Evolutionary conservation across 139 green algal species (phyloP).

Genomic region (Nannochloris sp.): DNA sequence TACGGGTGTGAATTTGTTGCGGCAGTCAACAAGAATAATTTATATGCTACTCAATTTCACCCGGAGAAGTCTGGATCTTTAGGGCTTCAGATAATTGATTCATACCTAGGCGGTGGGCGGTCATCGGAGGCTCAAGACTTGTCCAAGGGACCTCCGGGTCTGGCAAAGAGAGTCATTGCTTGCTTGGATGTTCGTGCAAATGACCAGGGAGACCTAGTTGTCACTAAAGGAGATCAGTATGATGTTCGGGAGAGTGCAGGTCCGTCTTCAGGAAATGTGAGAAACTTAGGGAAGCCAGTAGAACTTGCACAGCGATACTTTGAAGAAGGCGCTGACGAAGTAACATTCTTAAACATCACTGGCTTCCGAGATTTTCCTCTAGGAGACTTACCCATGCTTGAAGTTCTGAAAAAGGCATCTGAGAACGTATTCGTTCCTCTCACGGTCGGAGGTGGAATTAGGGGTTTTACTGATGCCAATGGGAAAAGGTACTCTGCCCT

Average conservation of each 20-base stretch:
- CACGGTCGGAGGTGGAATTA: slow-evolving; percentile 94
- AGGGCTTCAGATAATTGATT: slow-evolving; percentile 64
- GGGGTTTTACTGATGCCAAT: slow-evolving; percentile 75
- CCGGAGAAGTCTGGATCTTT: slow-evolving; percentile 89
- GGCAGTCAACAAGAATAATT: slow-evolving; percentile 68
- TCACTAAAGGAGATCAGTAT: slow-evolving; percentile 83
- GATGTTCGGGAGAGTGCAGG: slow-evolving; percentile 84
- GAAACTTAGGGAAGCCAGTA: slow-evolving; percentile 77
- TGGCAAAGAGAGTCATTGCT: slow-evolving; percentile 93
- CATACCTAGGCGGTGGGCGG: slow-evolving; percentile 57
- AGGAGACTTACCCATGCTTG: slow-evolving; percentile 92
- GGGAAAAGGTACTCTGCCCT: slow-evolving; percentile 73
- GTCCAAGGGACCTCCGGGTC: slow-evolving; percentile 23
- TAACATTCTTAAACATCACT: slow-evolving; percentile 99
- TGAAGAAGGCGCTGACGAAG: slow-evolving; percentile 90
- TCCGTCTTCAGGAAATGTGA: slow-evolving; percentile 49
- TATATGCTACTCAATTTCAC: slow-evolving; percentile 90
- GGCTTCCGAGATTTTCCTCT: slow-evolving; percentile 88
- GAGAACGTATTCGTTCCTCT: slow-evolving; percentile 97
- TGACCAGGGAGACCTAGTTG: slow-evolving; percentile 89
- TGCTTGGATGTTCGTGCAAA: slow-evolving; percentile 96
- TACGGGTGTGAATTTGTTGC: slow-evolving; percentile 88
- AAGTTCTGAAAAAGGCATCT: slow-evolving; percentile 69
- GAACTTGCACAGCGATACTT: slow-evolving; percentile 80
- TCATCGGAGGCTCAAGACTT: slow-evolving; percentile 3